These are phyloP conservation scores for Middelhovenomyces tepae DNA, from an alignment of 805 yeast genomes.

Conservation along the genomic window DNA sequence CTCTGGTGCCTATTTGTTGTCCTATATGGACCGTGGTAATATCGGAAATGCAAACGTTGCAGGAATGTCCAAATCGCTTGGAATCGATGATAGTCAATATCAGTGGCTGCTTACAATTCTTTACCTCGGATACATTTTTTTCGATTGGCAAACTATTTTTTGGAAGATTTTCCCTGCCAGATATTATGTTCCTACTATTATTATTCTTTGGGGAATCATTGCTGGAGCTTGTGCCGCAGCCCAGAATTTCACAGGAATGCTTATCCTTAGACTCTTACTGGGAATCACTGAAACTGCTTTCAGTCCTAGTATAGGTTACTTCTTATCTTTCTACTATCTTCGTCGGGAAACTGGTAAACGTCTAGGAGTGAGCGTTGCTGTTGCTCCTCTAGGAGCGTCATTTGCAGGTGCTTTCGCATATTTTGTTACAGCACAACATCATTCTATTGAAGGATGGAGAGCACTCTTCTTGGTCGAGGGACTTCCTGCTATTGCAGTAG, in stretches of 20 bases:
- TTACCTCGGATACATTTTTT: slow-evolving; percentile 4
- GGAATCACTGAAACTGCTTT: slow-evolving; percentile 2
- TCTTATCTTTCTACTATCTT: slow-evolving; percentile 1
- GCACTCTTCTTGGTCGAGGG: too few species aligned
- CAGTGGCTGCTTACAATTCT: not conserved
- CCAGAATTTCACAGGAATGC: not conserved
- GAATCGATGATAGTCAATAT: slow-evolving; percentile 32
- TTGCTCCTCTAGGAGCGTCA: slow-evolving; percentile 1
- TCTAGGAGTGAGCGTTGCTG: not conserved
- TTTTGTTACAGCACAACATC: not conserved
- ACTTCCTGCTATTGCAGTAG: too few species aligned
- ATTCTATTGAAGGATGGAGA: too few species aligned
- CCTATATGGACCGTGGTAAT: slow-evolving; percentile 39
- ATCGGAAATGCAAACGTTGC: slow-evolving; percentile 42
- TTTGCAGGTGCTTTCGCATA: slow-evolving; percentile 3
- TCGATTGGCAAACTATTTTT: slow-evolving; percentile 6
- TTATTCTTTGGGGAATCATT: slow-evolving; percentile 11
- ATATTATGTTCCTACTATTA: slow-evolving; percentile 9
- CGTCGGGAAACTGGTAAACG: slow-evolving; percentile 1
- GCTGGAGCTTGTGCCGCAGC: slow-evolving; percentile 2
- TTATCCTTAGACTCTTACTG: not conserved
- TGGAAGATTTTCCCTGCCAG: slow-evolving; percentile 11
- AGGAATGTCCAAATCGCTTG: slow-evolving; percentile 35
- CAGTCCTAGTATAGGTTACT: slow-evolving; percentile 3
- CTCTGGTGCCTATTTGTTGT: slow-evolving; percentile 29